Conservation (phyloP, 75 land plant species). For the Picea glauca region DNA sequence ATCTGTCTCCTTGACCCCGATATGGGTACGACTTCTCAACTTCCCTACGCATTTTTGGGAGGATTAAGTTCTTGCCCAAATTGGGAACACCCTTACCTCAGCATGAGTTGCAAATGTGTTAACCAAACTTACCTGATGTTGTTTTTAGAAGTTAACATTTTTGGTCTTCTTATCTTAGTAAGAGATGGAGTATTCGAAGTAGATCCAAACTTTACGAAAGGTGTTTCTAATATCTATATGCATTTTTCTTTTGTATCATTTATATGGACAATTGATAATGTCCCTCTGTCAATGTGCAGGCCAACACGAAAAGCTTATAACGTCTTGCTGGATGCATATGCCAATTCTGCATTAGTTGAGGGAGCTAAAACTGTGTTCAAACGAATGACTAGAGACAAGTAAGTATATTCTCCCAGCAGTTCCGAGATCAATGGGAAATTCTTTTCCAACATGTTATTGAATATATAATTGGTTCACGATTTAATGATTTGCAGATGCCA, state of each 20-base stretch:
- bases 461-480: background rate
- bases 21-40: no score
- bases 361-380: constrained; percentile 80
- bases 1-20: no score
- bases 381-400: constrained; percentile 86
- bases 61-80: no score
- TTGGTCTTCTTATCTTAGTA: background rate
- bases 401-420: background rate
- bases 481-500: constrained; percentile 43
- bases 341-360: constrained; percentile 84
- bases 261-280: background rate
- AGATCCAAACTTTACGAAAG: background rate
- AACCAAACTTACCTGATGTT: no score
- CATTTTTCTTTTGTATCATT: background rate
- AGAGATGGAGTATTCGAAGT: background rate
- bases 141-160: no score
- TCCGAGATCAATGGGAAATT: background rate
- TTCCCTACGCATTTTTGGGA: no score
- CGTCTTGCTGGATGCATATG: constrained; percentile 90
- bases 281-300: constrained; percentile 39
- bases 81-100: no score
- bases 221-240: background rate
- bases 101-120: no score
- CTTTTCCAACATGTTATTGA: background rate
- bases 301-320: constrained; percentile 92